Base-by-base conservation (phyloP, 306 rosid species). In the Castanea crenata region DNA sequence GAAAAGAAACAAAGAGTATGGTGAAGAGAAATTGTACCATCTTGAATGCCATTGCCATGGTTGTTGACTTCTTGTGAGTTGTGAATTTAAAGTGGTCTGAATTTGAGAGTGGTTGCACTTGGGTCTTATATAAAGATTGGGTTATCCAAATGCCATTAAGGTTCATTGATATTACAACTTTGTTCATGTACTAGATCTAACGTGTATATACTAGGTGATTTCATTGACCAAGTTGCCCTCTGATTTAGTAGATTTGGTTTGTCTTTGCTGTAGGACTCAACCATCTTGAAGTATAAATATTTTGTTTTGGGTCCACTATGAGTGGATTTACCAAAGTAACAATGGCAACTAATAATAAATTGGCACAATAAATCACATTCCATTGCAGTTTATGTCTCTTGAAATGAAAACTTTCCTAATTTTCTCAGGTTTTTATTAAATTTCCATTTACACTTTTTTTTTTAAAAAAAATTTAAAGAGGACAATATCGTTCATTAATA, bases 31-130 rank as follows among this genome's bases (percentile, higher is more conserved):
- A 13, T 14, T 49, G 59, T 88, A 95, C 99, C 99, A 95, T 95
- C 87, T 95, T 95, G 98, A 92, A 95, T 63, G 99, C 99, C 99
- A 95, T 95, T 74, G 99, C 99, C 99, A 95, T 94, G 83, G 91
- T 85, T 87, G 83, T 6, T 71, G 54, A 49, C 54, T 49, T 49
- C 0, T 49, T 49, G 54, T 49, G 16, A 49, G 12, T 49, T 49
- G 54, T 49, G 29, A 74, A 63, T 13, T 35, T 59, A 56, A 84
- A 72, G 70, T 69, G 11, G 55, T 23, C 81, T 75, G 82, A 65
- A 54, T 34, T 73, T 68, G 55, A 55, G 74, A 34, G 58, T 25
- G 62, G 69, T 69, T 49, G 75, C 29, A 74, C 63, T 76, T 35
- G 61, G 8, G 12, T 19, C 14, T 76, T 81, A 78, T 82, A 79